Evolutionary conservation across 1,139 yeast genomes (phyloP), one percentile per base, ranked within the genome.

Genomic region (Saccharomyces pastorianus): DNA sequence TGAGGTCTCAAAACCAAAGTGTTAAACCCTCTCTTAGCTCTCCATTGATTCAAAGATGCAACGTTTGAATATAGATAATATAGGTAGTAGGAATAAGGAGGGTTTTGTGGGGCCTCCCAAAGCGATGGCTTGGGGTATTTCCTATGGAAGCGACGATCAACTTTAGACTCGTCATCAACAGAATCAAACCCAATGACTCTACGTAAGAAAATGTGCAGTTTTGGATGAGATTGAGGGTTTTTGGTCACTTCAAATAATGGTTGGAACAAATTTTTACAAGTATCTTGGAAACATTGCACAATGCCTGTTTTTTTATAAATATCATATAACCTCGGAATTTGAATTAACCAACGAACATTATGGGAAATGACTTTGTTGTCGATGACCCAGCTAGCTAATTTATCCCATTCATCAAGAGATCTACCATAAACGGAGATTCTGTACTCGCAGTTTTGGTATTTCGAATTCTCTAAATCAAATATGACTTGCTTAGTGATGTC

Each of bases 181-280:
- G 97, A 89, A 70, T 95, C 99, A 71, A 95, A 93, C 0, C 99
- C 99, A 64, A 93, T 85, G 3, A 95, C 99, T 63, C 99, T 79
- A 72, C 90, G 96, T 62, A 95, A 74, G 70, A 95, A 90, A 1
- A 90, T 79, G 64, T 85, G 86, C 56, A 95, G 76, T 67, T 95
- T 93, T 13, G 99, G 99, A 71, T 91, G 95, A 3, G 85, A 77
- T 54, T 78, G 65, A 8, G 99, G 99, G 69, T 91, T 80, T 61
- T 82, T 76, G 1, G 96, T 83, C 3, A 89, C 99, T 67, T 93
- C 96, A 70, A 88, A 89, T 58, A 95, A 76, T n/a, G 99, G 99
- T 69, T 81, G 77, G 72, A 93, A 93, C 32, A 93, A 63, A 68
- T 93, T 93, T 53, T 74, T 78, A 55, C 91, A 76, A 55, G 91